Conservation (phyloP, 805 yeast genomes). For the Komagataella phaffii region DNA sequence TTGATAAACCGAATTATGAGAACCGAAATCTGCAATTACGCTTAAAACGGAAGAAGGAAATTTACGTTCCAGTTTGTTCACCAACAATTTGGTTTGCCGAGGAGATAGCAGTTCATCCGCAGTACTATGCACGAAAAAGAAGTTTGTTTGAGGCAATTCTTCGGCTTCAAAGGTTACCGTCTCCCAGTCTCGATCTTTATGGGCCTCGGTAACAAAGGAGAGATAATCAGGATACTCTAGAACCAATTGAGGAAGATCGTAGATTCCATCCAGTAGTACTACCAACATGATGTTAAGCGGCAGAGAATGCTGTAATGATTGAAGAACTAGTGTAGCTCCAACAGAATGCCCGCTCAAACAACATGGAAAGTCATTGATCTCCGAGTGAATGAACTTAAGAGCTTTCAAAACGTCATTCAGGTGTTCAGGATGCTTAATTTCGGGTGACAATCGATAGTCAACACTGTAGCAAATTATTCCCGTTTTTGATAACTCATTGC, state of each 20-base stretch:
- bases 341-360: slow-evolving; percentile 64
- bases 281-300: slow-evolving; percentile 9
- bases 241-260: slow-evolving; percentile 33
- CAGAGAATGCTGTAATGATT: slow-evolving; percentile 10
- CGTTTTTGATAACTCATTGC: slow-evolving; percentile 9
- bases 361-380: slow-evolving; percentile 10
- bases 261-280: slow-evolving; percentile 59
- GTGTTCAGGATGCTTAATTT: slow-evolving; percentile 47
- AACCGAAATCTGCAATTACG: slow-evolving; percentile 28
- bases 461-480: slow-evolving; percentile 20
- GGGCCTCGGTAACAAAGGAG: slow-evolving; percentile 48
- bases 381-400: slow-evolving; percentile 14
- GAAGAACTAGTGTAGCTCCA: slow-evolving; percentile 59
- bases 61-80: slow-evolving; percentile 16
- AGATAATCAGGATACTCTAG: slow-evolving; percentile 49
- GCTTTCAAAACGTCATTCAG: slow-evolving; percentile 39
- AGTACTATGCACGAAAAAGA: slow-evolving; percentile 41
- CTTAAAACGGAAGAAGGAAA: neutral
- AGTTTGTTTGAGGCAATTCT: neutral
- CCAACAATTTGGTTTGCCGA: slow-evolving; percentile 32
- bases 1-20: slow-evolving; percentile 52
- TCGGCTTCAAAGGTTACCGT: neutral
- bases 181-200: slow-evolving; percentile 11
- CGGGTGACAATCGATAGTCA: slow-evolving; percentile 61
- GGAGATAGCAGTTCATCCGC: slow-evolving; percentile 52